Percentiles rank a stretch among this genome's conserved stretches.
These are phyloP conservation scores for Solanum hybrid DNA, from an alignment of 305 asterid genomes.

Conservation along the genomic window DNA sequence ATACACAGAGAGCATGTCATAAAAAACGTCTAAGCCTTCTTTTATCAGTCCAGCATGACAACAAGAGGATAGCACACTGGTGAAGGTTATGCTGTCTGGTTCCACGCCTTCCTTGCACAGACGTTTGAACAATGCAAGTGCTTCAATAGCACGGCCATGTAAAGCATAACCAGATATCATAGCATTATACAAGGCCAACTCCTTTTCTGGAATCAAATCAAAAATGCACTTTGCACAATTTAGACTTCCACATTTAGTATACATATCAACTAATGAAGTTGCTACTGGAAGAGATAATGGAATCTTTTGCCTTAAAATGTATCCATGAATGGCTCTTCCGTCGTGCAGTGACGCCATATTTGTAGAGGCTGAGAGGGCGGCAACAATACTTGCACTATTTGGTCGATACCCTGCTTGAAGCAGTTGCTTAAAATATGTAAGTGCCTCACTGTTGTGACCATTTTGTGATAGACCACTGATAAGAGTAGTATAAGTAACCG, in stretches of 20 bases:
- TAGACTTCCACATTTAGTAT: slow-evolving; percentile 20
- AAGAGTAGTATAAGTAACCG: no score
- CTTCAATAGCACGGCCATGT: slow-evolving; percentile 17
- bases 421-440: no score
- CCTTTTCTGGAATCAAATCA: slow-evolving; percentile 1
- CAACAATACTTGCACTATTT: no score
- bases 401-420: no score
- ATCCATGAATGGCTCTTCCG: slow-evolving; percentile 24
- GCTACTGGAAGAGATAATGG: slow-evolving; percentile 14
- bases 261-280: slow-evolving; percentile 24
- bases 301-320: slow-evolving; percentile 8
- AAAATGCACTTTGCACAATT: slow-evolving; percentile 9
- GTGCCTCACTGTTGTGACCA: no score
- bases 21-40: slow-evolving; percentile 7
- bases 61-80: slow-evolving; percentile 20
- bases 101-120: slow-evolving; percentile 8
- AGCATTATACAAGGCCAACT: slow-evolving; percentile 18
- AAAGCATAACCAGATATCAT: slow-evolving; percentile 24
- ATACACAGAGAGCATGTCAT: slow-evolving; percentile 12
- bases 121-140: slow-evolving; percentile 11
- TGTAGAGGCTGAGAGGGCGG: no score
- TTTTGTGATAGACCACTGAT: no score
- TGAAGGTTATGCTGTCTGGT: slow-evolving; percentile 24
- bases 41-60: slow-evolving; percentile 14
- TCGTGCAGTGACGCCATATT: neutral